A percentile compares a stretch with the other conserved stretches of the same genome.
Evolutionary conservation across 2,329 filamentous ascomycete species (phyloP).

Genomic region (Apiospora pterosperma): DNA sequence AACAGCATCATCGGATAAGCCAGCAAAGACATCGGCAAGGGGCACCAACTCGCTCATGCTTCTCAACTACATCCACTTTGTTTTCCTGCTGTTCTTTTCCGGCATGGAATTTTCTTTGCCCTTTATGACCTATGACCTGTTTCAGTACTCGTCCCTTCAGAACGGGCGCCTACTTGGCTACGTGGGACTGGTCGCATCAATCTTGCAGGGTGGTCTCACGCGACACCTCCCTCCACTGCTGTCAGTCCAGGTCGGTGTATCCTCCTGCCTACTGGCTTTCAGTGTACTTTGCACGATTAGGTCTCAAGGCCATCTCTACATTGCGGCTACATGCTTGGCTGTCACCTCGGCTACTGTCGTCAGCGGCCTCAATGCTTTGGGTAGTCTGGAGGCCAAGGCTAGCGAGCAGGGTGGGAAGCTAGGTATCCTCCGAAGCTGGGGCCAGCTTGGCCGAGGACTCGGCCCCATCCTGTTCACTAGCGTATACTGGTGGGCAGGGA

Average conservation of each 20-base stretch:
- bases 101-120: slow-evolving; percentile 97
- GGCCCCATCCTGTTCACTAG: slow-evolving; percentile 91
- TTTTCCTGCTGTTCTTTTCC: slow-evolving; percentile 94
- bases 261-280: slow-evolving; percentile 76
- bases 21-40: slow-evolving; percentile 22
- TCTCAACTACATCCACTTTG: slow-evolving; percentile 81
- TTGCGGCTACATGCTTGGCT: slow-evolving; percentile 78
- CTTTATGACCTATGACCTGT: slow-evolving; percentile 96
- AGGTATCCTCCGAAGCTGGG: slow-evolving; percentile 75
- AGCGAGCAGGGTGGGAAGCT: slow-evolving; percentile 82
- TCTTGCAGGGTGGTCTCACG: slow-evolving; percentile 92
- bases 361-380: slow-evolving; percentile 86
- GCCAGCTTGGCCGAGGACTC: slow-evolving; percentile 82
- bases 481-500: slow-evolving; percentile 96
- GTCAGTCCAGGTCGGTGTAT: slow-evolving; percentile 75
- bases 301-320: slow-evolving; percentile 69
- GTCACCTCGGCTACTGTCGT: slow-evolving; percentile 93
- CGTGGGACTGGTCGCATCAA: slow-evolving; percentile 83
- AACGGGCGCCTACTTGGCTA: slow-evolving; percentile 87
- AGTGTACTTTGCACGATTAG: slow-evolving; percentile 69
- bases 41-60: slow-evolving; percentile 80
- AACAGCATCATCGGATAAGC: slow-evolving; percentile 22
- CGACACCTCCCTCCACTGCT: slow-evolving; percentile 77
- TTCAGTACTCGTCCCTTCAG: slow-evolving; percentile 72
- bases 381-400: slow-evolving; percentile 81